These are phyloP conservation scores for Amphibolis antarctica DNA, from an alignment of 106 monocot species.

Conservation along the genomic window DNA sequence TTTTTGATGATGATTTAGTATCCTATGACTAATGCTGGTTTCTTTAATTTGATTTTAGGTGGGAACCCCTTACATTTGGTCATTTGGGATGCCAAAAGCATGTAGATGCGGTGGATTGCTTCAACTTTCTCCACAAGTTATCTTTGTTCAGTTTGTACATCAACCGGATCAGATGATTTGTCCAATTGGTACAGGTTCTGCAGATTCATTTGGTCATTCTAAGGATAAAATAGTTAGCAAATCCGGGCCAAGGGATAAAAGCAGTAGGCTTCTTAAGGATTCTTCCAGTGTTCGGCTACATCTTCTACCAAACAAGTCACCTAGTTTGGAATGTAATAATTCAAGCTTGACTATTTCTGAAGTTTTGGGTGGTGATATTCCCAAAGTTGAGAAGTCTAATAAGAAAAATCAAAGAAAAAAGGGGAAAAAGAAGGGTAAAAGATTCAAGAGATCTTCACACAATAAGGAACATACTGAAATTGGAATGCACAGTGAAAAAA, in stretches of 20 bases:
- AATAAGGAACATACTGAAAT: slow-evolving; percentile 15
- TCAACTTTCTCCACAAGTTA: slow-evolving; percentile 15
- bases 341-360: slow-evolving; percentile 19
- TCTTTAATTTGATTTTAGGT: slow-evolving; percentile 19
- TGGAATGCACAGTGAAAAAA: slow-evolving; percentile 16
- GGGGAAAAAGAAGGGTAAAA: slow-evolving; percentile 57
- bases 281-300: slow-evolving; percentile 3
- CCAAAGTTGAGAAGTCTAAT: slow-evolving; percentile 15
- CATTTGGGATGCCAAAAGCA: slow-evolving; percentile 20
- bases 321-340: slow-evolving; percentile 20
- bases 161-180: slow-evolving; percentile 25
- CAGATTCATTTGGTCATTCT: slow-evolving; percentile 10
- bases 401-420: slow-evolving; percentile 54
- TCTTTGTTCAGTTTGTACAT: slow-evolving; percentile 21
- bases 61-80: slow-evolving; percentile 13
- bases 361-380: slow-evolving; percentile 13
- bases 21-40: neutral
- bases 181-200: slow-evolving; percentile 14
- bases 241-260: slow-evolving; percentile 20
- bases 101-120: slow-evolving; percentile 6
- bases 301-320: slow-evolving; percentile 17
- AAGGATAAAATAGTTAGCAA: slow-evolving; percentile 3
- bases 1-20: neutral
- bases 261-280: slow-evolving; percentile 13
- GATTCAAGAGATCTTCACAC: slow-evolving; percentile 18